Percentiles rank a stretch among this genome's conserved stretches.
Evolutionary conservation across 169 alveolate genomes (phyloP).

Genomic region (Babesia microti): DNA sequence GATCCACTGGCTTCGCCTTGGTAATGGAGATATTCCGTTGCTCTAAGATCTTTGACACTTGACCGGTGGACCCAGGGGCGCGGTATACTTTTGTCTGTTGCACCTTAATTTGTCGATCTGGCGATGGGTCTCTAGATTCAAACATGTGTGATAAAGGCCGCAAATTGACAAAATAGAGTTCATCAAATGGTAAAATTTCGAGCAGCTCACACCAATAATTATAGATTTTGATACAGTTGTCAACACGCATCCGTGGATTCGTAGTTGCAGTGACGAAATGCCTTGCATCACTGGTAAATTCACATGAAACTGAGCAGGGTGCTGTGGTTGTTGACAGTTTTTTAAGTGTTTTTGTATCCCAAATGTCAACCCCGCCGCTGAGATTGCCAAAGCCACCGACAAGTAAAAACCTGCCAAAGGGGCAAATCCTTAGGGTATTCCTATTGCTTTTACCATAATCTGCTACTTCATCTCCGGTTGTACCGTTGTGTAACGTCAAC

Average conservation of each 20-base stretch:
- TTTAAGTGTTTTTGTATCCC: conserved; percentile 59
- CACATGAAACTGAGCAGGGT: conserved; percentile 63
- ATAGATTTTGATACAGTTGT: conserved; percentile 68
- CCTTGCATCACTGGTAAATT: conserved; percentile 58
- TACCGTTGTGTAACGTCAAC: conserved; percentile 47
- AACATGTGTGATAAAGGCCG: conserved; percentile 17
- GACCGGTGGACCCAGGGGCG: conserved; percentile 52
- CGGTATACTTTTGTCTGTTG: conserved; percentile 45
- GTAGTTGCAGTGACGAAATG: conserved; percentile 75
- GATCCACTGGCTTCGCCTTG: background rate
- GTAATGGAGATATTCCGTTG: conserved; percentile 8
- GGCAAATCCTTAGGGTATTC: conserved; percentile 65
- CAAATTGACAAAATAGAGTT: conserved; percentile 41
- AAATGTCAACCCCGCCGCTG: conserved; percentile 79
- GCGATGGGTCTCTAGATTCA: conserved; percentile 44
- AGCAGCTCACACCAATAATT: conserved; percentile 60
- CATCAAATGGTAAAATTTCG: conserved; percentile 45
- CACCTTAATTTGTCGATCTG: conserved; percentile 20
- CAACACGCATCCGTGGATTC: conserved; percentile 79
- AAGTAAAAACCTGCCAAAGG: conserved; percentile 58
- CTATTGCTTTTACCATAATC: conserved; percentile 64
- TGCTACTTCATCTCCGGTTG: conserved; percentile 38
- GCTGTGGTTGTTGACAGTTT: conserved; percentile 55
- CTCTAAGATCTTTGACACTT: conserved; percentile 2
- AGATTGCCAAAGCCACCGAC: conserved; percentile 84